Conservation (phyloP, 345 rosid species). For the Stellera chamaejasme region DNA sequence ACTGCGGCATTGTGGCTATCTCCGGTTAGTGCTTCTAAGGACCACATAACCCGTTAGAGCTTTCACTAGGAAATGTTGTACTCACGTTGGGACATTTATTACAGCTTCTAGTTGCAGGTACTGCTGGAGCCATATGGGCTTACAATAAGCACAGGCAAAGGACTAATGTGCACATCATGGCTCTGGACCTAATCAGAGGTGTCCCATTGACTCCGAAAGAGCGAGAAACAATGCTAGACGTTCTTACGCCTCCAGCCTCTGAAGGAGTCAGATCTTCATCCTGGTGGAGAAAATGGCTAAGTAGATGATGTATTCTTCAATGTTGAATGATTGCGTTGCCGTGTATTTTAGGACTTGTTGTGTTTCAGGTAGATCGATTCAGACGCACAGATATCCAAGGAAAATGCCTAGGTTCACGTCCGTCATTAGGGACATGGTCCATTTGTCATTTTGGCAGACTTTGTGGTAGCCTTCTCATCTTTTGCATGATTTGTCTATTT, state of each 20-base stretch:
- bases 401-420: too few relatives aligned
- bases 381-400: too few relatives aligned
- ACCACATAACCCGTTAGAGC: constrained; percentile 11
- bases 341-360: too few relatives aligned
- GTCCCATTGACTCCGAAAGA: constrained; percentile 76
- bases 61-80: constrained; percentile 5
- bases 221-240: constrained; percentile 78
- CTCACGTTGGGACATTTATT: not conserved
- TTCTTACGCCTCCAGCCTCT: constrained; percentile 77
- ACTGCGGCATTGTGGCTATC: constrained; percentile 92
- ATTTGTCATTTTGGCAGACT: too few relatives aligned
- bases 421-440: too few relatives aligned
- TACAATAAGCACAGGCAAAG: constrained; percentile 62
- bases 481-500: too few relatives aligned
- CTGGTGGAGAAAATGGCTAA: constrained; percentile 44
- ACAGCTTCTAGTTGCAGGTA: constrained; percentile 61
- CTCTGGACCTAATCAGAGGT: constrained; percentile 72
- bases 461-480: too few relatives aligned
- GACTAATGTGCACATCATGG: constrained; percentile 82
- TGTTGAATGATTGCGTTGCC: too few relatives aligned
- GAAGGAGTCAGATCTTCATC: constrained; percentile 24
- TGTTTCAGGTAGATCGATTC: too few relatives aligned
- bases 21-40: constrained; percentile 46
- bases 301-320: not conserved
- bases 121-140: constrained; percentile 62